phyloP scores from a whole-genome alignment of 1,139 yeast genomes.

The Candida tropicalis region DNA sequence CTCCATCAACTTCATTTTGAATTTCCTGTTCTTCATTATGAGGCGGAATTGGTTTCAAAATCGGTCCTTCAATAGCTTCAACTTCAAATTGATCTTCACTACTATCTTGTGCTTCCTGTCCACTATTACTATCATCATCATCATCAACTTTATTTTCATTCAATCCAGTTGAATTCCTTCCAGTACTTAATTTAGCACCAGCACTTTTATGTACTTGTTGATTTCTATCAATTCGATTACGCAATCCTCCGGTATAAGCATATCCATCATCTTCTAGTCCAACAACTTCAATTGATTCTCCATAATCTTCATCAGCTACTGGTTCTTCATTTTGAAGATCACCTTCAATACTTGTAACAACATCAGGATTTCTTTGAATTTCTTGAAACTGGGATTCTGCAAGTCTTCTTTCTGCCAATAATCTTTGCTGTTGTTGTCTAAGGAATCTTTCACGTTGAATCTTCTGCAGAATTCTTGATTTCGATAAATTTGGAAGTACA shows the following conservation, averaged over 20 bases:
- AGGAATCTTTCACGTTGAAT: background rate
- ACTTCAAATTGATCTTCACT: background rate
- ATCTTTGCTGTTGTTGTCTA: background rate
- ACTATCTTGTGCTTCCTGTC: background rate
- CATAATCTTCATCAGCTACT: background rate
- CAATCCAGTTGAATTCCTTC: background rate
- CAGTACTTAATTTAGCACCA: background rate
- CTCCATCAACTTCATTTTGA: slow-evolving; percentile 4
- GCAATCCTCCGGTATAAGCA: slow-evolving; percentile 13
- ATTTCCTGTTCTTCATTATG: slow-evolving; percentile 6
- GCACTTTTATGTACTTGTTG: background rate
- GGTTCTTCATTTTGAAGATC: slow-evolving; percentile 2
- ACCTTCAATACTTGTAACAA: background rate
- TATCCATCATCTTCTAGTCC: slow-evolving; percentile 23
- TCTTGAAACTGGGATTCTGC: background rate
- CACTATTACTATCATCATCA: no score
- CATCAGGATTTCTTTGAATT: background rate
- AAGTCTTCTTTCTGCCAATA: background rate
- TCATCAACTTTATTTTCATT: background rate
- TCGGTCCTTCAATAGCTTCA: background rate
- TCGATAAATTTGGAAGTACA: slow-evolving; percentile 20
- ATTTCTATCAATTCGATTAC: slow-evolving; percentile 8
- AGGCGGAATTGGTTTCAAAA: slow-evolving; percentile 4
- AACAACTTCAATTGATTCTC: slow-evolving; percentile 5
- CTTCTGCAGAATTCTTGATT: slow-evolving; percentile 4